These are phyloP conservation scores for Pinus albicaulis DNA, from an alignment of 75 land plant genomes.

Conservation along the genomic window DNA sequence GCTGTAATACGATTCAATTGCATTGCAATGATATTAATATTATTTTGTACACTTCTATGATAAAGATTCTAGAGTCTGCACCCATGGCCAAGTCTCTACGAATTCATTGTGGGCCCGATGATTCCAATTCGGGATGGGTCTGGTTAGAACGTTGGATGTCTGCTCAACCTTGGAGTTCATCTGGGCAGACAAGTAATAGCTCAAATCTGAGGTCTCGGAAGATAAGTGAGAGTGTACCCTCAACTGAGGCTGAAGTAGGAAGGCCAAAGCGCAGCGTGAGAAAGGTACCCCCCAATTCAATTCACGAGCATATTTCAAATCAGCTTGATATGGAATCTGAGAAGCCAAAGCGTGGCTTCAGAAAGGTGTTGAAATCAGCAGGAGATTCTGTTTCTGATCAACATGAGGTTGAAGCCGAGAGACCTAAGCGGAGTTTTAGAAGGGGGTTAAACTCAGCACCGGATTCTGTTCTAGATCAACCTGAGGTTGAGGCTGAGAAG, in stretches of 20 bases:
- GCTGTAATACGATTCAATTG: background rate
- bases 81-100: slow-evolving; percentile 36
- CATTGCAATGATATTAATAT: background rate
- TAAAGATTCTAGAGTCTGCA: slow-evolving; percentile 45
- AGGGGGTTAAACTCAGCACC: slow-evolving; percentile 24
- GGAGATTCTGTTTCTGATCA: slow-evolving; percentile 39
- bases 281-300: background rate
- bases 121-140: slow-evolving; percentile 69
- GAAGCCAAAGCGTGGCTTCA: slow-evolving; percentile 33
- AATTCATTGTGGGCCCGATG: slow-evolving; percentile 41
- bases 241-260: slow-evolving; percentile 26
- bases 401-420: slow-evolving; percentile 57
- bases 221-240: slow-evolving; percentile 7
- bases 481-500: slow-evolving; percentile 42
- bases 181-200: slow-evolving; percentile 21
- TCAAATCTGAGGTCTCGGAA: slow-evolving; percentile 7
- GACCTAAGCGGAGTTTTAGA: slow-evolving; percentile 53
- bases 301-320: background rate
- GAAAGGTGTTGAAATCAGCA: slow-evolving; percentile 30
- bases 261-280: slow-evolving; percentile 33
- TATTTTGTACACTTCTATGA: background rate
- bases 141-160: slow-evolving; percentile 94
- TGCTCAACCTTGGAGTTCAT: slow-evolving; percentile 53
- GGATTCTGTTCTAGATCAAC: slow-evolving; percentile 11
- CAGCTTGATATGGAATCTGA: slow-evolving; percentile 24